Evolutionary conservation across 441 rosid species (phyloP), one percentile per base, ranked within the genome.

Genomic region (Pelargonium citronellum): DNA sequence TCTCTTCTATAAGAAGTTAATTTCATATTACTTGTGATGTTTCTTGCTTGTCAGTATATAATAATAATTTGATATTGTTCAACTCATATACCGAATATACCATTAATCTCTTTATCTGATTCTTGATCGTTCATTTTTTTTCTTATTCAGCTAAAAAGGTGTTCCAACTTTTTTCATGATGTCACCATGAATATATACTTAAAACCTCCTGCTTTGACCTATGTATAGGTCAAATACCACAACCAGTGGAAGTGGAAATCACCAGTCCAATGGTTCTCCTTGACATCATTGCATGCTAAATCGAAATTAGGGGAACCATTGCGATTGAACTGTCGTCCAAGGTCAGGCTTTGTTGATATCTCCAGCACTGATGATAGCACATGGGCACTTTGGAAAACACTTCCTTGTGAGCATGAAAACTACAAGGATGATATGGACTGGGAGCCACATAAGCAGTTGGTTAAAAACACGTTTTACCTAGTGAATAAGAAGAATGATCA

Each of bases 401-500:
- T 84, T 72, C 71, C 81, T 74, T 81, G 82, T 75, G 86, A 84
- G 76, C 78, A 81, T 73, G 86, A 87, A 76, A 89, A 73, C 78
- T 79, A 79, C 72, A 79, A 79, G 74, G 82, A 83, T 75, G 92
- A 83, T 69, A 69, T 78, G 77, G 88, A 86, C 74, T 85, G 83
- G 95, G 94, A 89, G 70, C 80, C 89, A 72, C 79, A 79, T 73
- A 84, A 83, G 81, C 86, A 80, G 67, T 73, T 90, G 80, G 84
- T 83, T 67, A 86, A 81, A 81, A 79, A 79, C 67, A 80, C 87
- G 34, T 89, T 89, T 81, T 89, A 89, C 87, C 87, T 94, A 67
- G 86, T 90, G 65, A 94, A 91, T 72, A 89, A 87, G 84, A 94
- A 90, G 87, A 89, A 84, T 81, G 92, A 82, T 66, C 84, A 80